A percentile compares a stretch with the other conserved stretches of the same genome.
Evolutionary conservation across 306 rosid genomes (phyloP).

Genomic region (Quercus parvula): DNA sequence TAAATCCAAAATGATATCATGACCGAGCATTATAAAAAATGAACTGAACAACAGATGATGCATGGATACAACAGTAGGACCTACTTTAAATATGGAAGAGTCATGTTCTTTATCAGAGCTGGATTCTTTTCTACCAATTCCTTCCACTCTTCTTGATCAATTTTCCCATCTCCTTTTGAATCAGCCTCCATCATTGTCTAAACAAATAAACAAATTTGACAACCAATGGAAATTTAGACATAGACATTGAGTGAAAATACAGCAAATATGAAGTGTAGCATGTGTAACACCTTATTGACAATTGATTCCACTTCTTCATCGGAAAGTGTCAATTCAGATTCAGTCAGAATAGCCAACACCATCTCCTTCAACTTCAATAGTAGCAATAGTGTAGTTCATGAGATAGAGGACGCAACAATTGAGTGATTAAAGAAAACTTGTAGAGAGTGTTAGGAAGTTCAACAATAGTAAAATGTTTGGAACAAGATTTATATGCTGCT

Average conservation of each 20-base stretch:
- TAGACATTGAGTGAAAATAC: background rate
- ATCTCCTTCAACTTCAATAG: slow-evolving; percentile 65
- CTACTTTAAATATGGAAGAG: slow-evolving; percentile 68
- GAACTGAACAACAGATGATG: background rate
- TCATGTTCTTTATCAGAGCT: slow-evolving; percentile 63
- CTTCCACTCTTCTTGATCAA: slow-evolving; percentile 68
- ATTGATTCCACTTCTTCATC: slow-evolving; percentile 58
- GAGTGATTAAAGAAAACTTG: background rate
- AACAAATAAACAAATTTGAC: background rate
- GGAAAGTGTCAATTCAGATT: slow-evolving; percentile 47
- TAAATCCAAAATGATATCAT: background rate
- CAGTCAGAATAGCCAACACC: slow-evolving; percentile 63
- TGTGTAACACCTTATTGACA: slow-evolving; percentile 52
- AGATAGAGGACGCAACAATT: background rate
- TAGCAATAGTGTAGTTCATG: background rate
- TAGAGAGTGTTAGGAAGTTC: background rate
- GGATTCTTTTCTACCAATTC: slow-evolving; percentile 52
- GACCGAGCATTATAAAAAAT: background rate
- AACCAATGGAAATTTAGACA: background rate
- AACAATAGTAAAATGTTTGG: background rate
- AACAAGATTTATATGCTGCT: background rate
- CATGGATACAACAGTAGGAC: slow-evolving; percentile 6
- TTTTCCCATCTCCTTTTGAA: slow-evolving; percentile 65
- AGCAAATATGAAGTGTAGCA: background rate
- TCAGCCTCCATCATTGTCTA: slow-evolving; percentile 68